Evolutionary conservation across 192 early-diverging fungal species (phyloP), one percentile per base, ranked within the genome.

Genomic region (Geosiphon pyriformis): DNA sequence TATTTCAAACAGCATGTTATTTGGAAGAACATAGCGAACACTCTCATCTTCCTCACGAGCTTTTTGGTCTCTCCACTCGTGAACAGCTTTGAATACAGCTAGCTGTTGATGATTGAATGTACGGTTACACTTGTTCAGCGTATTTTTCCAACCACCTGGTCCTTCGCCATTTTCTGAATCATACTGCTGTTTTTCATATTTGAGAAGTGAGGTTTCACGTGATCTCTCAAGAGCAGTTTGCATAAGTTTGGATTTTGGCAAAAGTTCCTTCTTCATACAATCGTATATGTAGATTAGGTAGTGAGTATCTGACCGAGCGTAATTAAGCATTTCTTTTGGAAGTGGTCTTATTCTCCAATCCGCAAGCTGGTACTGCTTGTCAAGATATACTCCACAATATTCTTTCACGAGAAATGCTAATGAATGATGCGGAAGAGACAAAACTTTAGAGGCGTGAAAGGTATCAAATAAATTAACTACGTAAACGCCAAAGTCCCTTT

Each of bases 291-390:
- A 93, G 18, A 98, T 80, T 26, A 99, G 80, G 67, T 91, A 99
- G 69, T 99, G 97, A 20, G 97, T 98, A 76, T 99, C 97, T 11
- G 84, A 80, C 15, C 93, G 84, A 0, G 97, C 97, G 73, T 99
- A 99, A 17, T 74, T 73, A 61, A 94, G 54, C 95, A 99, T 95
- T 68, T 98, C 96, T 15, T 71, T 69, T 2, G 97, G 91, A 17
- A 99, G 59, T 4, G 97, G 97, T n/a, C 91, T 80, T 61, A 98
- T 90, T 67, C 97, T 78, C 97, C 97, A 99, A 75, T 99, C 97
- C 20, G 94, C 95, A 55, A 93, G 72, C 78, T 99, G 97, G 75
- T 92, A 97, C 70, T 83, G 79, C 68, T 99, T 99, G 76, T 99
- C 92, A 0, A 94, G 87, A 49, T 85, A 81, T 25, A 89, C 83